Conservation (phyloP, 805 yeast species). For the Myxozyma lipomycoides region DNA sequence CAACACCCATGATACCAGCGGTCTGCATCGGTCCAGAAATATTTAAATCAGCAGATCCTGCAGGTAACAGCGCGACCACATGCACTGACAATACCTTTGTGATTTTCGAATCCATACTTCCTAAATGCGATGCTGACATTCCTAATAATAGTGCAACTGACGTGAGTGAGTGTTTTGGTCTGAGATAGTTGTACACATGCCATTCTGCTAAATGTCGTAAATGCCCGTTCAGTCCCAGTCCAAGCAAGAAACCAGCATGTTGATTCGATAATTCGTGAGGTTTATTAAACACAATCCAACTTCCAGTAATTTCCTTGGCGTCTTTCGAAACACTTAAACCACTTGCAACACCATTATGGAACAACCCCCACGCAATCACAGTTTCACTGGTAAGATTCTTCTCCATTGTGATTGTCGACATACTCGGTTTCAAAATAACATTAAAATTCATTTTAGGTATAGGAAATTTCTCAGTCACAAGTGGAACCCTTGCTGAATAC, state of each 20-base stretch:
- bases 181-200: constrained; percentile 90
- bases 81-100: constrained; percentile 92
- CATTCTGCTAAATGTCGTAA: constrained; percentile 81
- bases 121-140: constrained; percentile 81
- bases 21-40: constrained; percentile 80
- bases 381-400: constrained; percentile 50
- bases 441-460: constrained; percentile 71
- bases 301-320: constrained; percentile 69
- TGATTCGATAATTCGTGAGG: constrained; percentile 71
- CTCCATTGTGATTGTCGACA: constrained; percentile 59
- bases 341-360: constrained; percentile 86
- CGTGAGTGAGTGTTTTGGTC: constrained; percentile 79
- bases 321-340: constrained; percentile 72
- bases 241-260: constrained; percentile 93
- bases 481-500: constrained; percentile 63
- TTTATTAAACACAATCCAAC: constrained; percentile 87
- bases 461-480: constrained; percentile 79
- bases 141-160: constrained; percentile 87
- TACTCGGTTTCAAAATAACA: constrained; percentile 60
- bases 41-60: constrained; percentile 84
- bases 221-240: constrained; percentile 89
- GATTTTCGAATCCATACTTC: constrained; percentile 78
- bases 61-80: constrained; percentile 84
- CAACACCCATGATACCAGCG: constrained; percentile 88
- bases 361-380: constrained; percentile 72